A percentile compares a stretch with the other conserved stretches of the same genome.
Evolutionary conservation across 176 grass and related monocot species (phyloP).

Genomic region (Avena sativa): DNA sequence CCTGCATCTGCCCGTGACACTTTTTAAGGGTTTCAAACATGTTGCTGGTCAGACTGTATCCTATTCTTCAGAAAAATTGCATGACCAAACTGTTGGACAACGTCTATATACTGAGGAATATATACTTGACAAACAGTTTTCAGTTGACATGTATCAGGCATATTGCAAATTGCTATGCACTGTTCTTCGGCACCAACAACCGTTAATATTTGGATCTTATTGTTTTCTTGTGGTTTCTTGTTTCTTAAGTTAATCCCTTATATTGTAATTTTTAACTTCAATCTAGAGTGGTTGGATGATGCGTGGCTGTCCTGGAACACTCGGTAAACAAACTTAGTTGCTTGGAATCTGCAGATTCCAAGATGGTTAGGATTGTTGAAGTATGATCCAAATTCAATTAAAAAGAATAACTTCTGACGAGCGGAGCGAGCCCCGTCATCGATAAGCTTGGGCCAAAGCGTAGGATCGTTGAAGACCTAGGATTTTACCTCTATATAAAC

Average conservation of each 20-base stretch:
- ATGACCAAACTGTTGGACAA: slow-evolving; percentile 27
- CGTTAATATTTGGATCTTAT: slow-evolving; percentile 50
- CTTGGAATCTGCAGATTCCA: slow-evolving; percentile 75
- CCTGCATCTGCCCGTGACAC: slow-evolving; percentile 67
- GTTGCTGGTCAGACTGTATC: slow-evolving; percentile 29
- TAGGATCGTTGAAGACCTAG: too few relatives aligned
- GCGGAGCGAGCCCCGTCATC: too few relatives aligned
- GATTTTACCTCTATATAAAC: too few relatives aligned
- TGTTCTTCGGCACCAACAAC: slow-evolving; percentile 70
- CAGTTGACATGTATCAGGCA: slow-evolving; percentile 81
- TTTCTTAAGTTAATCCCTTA: slow-evolving; percentile 25
- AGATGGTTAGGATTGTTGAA: slow-evolving; percentile 35
- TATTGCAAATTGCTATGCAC: slow-evolving; percentile 90
- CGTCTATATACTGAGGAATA: slow-evolving; percentile 46
- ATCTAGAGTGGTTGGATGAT: slow-evolving; percentile 66
- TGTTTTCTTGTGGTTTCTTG: slow-evolving; percentile 23
- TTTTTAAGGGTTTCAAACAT: slow-evolving; percentile 80
- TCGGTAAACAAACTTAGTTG: slow-evolving; percentile 77
- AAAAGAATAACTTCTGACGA: too few relatives aligned
- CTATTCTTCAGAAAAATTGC: not conserved
- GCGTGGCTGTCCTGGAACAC: slow-evolving; percentile 74
- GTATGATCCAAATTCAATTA: too few relatives aligned
- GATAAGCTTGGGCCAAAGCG: too few relatives aligned
- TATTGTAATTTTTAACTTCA: not conserved
- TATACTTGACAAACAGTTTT: slow-evolving; percentile 70